Evolutionary conservation across 1,284 basidiomycete genomes (phyloP).

Genomic region (Leccinum subatratum): DNA sequence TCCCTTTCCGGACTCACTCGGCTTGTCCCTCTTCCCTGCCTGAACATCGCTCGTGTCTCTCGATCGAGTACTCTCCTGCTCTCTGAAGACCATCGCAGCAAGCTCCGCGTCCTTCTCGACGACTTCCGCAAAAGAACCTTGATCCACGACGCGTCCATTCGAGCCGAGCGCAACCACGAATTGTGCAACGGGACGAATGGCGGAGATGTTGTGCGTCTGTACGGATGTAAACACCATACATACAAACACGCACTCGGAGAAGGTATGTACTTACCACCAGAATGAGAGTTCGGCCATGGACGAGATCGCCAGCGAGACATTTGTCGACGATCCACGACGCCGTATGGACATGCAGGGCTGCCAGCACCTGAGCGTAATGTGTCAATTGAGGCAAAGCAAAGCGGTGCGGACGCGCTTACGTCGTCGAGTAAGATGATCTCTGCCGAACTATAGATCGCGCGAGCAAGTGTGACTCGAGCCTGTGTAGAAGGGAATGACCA

Average conservation of each 20-base stretch:
- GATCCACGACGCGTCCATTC: background rate
- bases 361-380: background rate
- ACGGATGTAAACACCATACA: background rate
- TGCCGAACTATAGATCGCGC: slow-evolving; percentile 4
- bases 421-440: slow-evolving; percentile 5
- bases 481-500: background rate
- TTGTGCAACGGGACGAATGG: background rate
- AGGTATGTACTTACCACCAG: background rate
- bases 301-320: background rate
- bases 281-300: slow-evolving; percentile 3
- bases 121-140: background rate
- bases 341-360: background rate
- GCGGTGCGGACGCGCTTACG: background rate
- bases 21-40: background rate
- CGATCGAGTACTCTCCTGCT: background rate
- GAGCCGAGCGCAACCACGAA: background rate
- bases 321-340: slow-evolving; percentile 4
- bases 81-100: background rate
- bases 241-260: background rate
- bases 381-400: background rate
- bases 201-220: background rate
- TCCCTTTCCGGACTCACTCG: background rate
- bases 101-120: background rate
- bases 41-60: background rate
- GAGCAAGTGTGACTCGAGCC: slow-evolving; percentile 6